Conservation (phyloP, 2,329 filamentous ascomycete species). For the Diaporthe citri region DNA sequence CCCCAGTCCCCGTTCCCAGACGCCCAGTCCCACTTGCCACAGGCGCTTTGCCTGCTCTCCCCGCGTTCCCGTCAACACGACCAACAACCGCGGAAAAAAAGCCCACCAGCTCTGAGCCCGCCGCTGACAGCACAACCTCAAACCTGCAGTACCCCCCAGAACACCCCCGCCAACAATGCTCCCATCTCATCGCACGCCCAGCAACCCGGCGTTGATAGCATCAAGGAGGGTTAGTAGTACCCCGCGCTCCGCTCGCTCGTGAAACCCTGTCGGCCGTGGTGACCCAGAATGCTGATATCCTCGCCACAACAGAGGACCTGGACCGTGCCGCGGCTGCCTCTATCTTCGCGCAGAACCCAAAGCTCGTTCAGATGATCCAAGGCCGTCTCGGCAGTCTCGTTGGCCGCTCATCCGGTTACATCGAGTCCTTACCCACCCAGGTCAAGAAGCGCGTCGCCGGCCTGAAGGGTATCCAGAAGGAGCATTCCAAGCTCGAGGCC, state of each 20-base stretch:
- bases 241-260: constrained; percentile 29
- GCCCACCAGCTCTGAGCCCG: constrained; percentile 35
- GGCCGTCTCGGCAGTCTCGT: constrained; percentile 94
- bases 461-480: constrained; percentile 97
- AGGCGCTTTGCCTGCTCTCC: constrained; percentile 26
- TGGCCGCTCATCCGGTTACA: constrained; percentile 95
- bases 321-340: constrained; percentile 89
- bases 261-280: constrained; percentile 1
- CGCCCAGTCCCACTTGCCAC: constrained; percentile 31
- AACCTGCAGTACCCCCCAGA: constrained; percentile 88
- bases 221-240: constrained; percentile 89
- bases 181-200: constrained; percentile 98
- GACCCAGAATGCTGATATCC: constrained; percentile 41
- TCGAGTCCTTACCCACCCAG: constrained; percentile 90
- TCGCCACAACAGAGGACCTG: constrained; percentile 78
- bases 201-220: constrained; percentile 92
- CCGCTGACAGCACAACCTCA: constrained; percentile 45
- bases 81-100: constrained; percentile 33
- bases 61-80: constrained; percentile 28
- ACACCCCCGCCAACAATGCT: constrained; percentile 94
- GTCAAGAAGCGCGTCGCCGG: constrained; percentile 95
- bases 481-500: constrained; percentile 97
- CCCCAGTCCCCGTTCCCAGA: constrained; percentile 27
- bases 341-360: constrained; percentile 95
- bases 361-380: constrained; percentile 97